Conservation (phyloP, 2,329 filamentous ascomycete species). For the Tolypocladium album region DNA sequence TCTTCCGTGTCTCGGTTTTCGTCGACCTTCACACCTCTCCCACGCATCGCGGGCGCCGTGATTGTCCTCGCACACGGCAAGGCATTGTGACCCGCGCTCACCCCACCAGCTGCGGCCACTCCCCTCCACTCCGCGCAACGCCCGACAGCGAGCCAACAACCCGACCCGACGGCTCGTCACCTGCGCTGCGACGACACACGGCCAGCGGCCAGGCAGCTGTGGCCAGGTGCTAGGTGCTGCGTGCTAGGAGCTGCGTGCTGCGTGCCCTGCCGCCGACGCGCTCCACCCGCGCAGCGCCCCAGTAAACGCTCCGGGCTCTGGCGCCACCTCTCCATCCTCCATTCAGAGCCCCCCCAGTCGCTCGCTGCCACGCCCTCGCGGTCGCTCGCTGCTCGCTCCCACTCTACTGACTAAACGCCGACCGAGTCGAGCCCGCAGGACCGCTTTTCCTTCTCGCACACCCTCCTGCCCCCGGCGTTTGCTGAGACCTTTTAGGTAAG, state of each 20-base stretch:
- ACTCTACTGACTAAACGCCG: not conserved
- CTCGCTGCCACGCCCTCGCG: conserved; percentile 1
- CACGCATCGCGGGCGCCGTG: not conserved
- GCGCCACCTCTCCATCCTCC: not conserved
- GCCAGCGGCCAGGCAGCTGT: not conserved
- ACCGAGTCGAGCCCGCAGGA: conserved; percentile 3
- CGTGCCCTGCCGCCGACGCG: too few relatives aligned
- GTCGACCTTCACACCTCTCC: not conserved
- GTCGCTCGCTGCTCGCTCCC: conserved; percentile 7
- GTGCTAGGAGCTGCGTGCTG: too few relatives aligned
- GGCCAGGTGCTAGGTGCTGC: not conserved
- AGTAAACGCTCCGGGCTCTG: not conserved
- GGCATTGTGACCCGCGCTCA: not conserved
- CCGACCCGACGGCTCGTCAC: conserved; percentile 1
- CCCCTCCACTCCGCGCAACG: not conserved
- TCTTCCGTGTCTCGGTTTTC: not conserved
- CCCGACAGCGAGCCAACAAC: not conserved
- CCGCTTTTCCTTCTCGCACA: conserved; percentile 7
- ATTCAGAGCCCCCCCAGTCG: not conserved
- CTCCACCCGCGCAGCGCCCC: not conserved
- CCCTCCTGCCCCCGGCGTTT: conserved; percentile 4
- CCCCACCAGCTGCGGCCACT: not conserved
- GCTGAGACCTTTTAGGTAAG: conserved; percentile 14
- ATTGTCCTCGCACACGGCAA: not conserved
- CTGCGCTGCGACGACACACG: not conserved